Conservation (phyloP, 208 protist genomes). For the Herpetomonas tarakana region DNA sequence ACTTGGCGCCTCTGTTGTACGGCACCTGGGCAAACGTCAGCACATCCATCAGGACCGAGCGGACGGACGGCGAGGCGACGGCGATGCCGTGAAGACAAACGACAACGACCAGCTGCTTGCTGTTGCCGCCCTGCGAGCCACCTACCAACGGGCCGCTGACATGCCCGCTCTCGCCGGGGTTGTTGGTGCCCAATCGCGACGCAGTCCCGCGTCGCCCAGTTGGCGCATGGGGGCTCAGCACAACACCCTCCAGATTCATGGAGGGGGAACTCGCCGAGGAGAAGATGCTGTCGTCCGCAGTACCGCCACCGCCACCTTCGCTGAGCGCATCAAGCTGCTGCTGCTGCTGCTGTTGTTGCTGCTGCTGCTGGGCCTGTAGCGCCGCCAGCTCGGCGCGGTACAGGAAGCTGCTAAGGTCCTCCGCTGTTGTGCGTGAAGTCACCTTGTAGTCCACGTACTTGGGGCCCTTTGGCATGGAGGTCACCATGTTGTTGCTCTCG, state of each 20-base stretch:
- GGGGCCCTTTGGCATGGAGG: constrained; percentile 74
- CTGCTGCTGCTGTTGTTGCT: not conserved
- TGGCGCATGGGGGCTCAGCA: not conserved
- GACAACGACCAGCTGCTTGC: constrained; percentile 52
- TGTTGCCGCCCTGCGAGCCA: constrained; percentile 1
- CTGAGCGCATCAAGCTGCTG: not conserved
- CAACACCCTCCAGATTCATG: not conserved
- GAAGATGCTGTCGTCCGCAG: not conserved
- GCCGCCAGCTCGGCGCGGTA: constrained; percentile 49
- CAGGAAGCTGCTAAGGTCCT: constrained; percentile 67
- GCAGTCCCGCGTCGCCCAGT: not conserved
- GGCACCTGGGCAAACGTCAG: constrained; percentile 55
- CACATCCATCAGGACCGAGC: constrained; percentile 66
- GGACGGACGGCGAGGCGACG: constrained; percentile 50
- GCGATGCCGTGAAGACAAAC: constrained; percentile 69
- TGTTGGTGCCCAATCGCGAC: not conserved
- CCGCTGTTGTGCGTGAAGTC: constrained; percentile 47
- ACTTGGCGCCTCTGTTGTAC: constrained; percentile 15
- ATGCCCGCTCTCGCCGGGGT: no score
- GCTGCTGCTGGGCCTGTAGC: not conserved
- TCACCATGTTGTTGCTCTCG: constrained; percentile 50
- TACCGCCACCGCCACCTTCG: not conserved
- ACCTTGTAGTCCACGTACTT: constrained; percentile 80
- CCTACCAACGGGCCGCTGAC: not conserved
- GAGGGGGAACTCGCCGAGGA: not conserved